These are phyloP conservation scores for Corrigiola litoralis DNA, from an alignment of 179 eudicot genomes.

Conservation along the genomic window DNA sequence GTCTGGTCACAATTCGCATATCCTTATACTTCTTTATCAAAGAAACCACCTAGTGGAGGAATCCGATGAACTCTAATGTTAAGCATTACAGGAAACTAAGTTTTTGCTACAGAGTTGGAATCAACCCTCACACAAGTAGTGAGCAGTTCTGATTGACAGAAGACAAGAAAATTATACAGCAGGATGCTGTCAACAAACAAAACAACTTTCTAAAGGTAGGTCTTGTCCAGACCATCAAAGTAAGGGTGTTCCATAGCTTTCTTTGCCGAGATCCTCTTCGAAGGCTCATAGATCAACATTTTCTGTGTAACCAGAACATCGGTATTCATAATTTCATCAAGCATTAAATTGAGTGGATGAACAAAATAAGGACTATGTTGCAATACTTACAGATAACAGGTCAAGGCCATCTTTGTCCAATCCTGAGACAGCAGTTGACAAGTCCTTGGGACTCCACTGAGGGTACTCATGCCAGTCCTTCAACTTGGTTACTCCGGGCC, in stretches of 20 bases:
- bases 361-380: too few species aligned
- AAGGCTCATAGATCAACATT: constrained; percentile 87
- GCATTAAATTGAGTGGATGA: too few species aligned
- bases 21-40: too few species aligned
- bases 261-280: constrained; percentile 87
- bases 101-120: too few species aligned
- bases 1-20: too few species aligned
- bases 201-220: constrained; percentile 29
- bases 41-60: too few species aligned
- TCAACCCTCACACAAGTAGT: too few species aligned
- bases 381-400: constrained; percentile 57
- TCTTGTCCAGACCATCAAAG: constrained; percentile 73
- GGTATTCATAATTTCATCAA: too few species aligned
- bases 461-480: constrained; percentile 97
- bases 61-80: too few species aligned
- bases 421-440: constrained; percentile 63
- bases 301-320: constrained; percentile 39
- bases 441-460: constrained; percentile 72
- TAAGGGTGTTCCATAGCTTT: constrained; percentile 94
- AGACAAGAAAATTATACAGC: too few species aligned
- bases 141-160: too few species aligned
- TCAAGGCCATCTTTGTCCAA: constrained; percentile 71
- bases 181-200: not conserved
- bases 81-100: too few species aligned
- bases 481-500: constrained; percentile 91